Base-by-base conservation (phyloP, 208 protist species). In the Leptomonas pyrrhocoris region DNA sequence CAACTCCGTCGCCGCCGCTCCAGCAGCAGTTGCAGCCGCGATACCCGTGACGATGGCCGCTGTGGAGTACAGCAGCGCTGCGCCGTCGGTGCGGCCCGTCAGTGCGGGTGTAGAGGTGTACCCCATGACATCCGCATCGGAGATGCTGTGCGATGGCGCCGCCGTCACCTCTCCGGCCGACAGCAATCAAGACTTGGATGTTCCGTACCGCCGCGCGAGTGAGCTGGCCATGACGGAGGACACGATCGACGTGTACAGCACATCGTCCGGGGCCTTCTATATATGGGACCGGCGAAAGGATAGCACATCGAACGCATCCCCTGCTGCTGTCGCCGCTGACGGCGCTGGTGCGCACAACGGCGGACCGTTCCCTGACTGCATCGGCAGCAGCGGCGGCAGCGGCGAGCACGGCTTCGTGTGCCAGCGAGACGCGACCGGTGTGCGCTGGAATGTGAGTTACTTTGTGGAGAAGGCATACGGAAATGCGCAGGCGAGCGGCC, bases 191-290 rank as follows among this genome's bases (percentile, higher is more conserved):
- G 48, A 57, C 48, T 57, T 49, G 8, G 61, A 67, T 9, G 3
- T 23, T 0, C 48, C 48, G 12, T 67, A 46, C 0, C 48, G 48
- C 2, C 28, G 48, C 4, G 28, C 27, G 2, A 67, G 61, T 48
- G 23, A 55, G 28, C 36, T 57, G 46, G 27, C 30, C 30, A 31
- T 27, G 13, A 48, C 8, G 2, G 61, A 57, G 8, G 48, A 48
- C 21, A 57, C 49, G 2, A 36, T 73, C 5, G 54, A 73, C 25
- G 67, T 73, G 9, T 73, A 53, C 38, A 64, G 55, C 48, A 59
- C 56, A 5, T 42, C 38, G 0, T 40, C 40, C 11, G 67, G 67
- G 1, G 67, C 40, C 2, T 8, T 73, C 2, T 63, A 73, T 18
- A 25, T 73, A 2, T 73, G 67, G 67, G 57, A 64, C 25, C 13